Conservation (phyloP, 1,284 basidiomycete species). For the Ceratobasidium sp. region DNA sequence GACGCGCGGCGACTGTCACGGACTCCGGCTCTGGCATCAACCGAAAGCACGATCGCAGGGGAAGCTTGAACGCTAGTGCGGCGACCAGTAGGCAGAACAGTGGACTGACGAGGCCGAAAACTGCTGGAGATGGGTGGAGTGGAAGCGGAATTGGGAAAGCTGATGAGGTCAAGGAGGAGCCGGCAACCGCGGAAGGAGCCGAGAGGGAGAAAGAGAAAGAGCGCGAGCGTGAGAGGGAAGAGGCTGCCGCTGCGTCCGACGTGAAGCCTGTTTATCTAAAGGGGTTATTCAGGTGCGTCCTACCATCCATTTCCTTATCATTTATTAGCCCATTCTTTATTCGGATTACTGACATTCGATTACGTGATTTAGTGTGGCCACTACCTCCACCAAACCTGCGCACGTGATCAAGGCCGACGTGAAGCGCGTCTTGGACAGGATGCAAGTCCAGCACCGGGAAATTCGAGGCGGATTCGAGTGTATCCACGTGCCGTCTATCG, state of each 20-base stretch:
- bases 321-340: neutral
- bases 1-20: conserved; percentile 76
- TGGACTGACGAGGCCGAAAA: conserved; percentile 67
- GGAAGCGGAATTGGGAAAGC: conserved; percentile 52
- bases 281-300: conserved; percentile 81
- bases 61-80: conserved; percentile 66
- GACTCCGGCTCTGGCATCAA: conserved; percentile 63
- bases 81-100: conserved; percentile 60
- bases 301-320: neutral
- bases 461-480: conserved; percentile 95
- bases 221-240: conserved; percentile 51
- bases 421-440: conserved; percentile 85
- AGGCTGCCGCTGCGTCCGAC: conserved; percentile 62
- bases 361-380: conserved; percentile 74
- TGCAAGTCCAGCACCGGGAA: conserved; percentile 94
- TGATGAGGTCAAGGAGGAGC: conserved; percentile 57
- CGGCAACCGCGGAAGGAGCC: conserved; percentile 53
- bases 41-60: conserved; percentile 74
- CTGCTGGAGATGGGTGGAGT: conserved; percentile 52
- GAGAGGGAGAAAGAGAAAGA: conserved; percentile 52
- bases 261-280: conserved; percentile 91
- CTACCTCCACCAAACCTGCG: conserved; percentile 92
- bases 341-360: neutral
- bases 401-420: conserved; percentile 85
- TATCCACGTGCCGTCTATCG: conserved; percentile 93